Evolutionary conservation across 2,329 filamentous ascomycete genomes (phyloP), one percentile per base, ranked within the genome.

Genomic region (Fusarium tricinctum): DNA sequence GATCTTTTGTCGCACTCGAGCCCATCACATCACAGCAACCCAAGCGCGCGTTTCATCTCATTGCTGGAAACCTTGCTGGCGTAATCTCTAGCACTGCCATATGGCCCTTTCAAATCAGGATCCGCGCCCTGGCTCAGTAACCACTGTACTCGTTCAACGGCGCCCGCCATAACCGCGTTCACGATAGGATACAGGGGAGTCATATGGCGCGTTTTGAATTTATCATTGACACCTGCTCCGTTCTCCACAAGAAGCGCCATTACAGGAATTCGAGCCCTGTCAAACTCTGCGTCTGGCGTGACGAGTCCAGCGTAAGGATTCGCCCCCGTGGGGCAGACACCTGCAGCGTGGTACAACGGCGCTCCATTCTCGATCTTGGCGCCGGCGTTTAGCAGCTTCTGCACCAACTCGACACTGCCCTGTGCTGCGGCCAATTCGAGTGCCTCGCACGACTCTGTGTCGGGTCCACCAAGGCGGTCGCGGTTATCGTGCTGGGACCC

Each of bases 91-190:
- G 69, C 69, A 42, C 60, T 72, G 5, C 70, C 68, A 30, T 50
- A 68, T 6, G 43, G 42, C 1, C 70, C 70, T n/a, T 28, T 51
- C 13, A 46, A 5, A 26, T 53, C 15, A 28, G 67, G 58, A 58
- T 72, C 58, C 6, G 68, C 67, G 8, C 70, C 70, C 20, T 58
- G 61, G 13, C 15, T 42, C 23, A 72, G 19, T 9, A 72, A n/a
- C 70, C 70, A 72, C 19, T 54, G 67, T 0, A 62, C 61, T 26
- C 70, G 58, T 30, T 72, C 50, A 10, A 68, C 55, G 3, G 70
- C 67, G 12, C 67, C 69, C 6, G 60, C 67, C 51, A 58, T 69
- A 5, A 73, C 59, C 6, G 70, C 70, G 17, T 63, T 48, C 19
- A 71, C 60, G 12, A 72, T 58, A 7, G 70, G 52, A 13, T 72